Evolutionary conservation across 257 asterid genomes (phyloP).

Genomic region (Eucommia ulmoides): DNA sequence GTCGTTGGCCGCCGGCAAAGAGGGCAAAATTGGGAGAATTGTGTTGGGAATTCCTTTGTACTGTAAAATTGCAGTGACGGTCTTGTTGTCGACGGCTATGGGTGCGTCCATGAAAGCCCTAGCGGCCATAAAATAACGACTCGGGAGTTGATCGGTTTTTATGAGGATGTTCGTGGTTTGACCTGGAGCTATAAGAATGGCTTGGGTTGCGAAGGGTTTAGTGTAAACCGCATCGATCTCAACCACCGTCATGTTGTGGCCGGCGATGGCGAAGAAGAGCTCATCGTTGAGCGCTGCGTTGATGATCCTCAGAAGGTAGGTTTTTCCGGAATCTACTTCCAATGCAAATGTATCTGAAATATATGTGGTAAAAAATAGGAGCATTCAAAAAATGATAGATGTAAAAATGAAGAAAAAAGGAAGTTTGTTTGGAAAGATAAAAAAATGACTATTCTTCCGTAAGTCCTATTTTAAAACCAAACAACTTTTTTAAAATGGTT

Average conservation of each 20-base stretch:
- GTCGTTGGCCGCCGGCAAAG: constrained; percentile 35
- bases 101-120: background rate
- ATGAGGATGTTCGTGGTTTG: constrained; percentile 48
- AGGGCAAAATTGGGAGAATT: background rate
- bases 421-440: no score
- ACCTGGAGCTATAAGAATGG: constrained; percentile 40
- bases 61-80: background rate
- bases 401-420: no score
- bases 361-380: no score
- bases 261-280: constrained; percentile 46
- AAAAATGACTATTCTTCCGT: no score
- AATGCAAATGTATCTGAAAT: background rate
- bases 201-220: constrained; percentile 33
- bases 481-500: no score
- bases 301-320: constrained; percentile 50
- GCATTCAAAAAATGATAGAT: no score
- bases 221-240: constrained; percentile 44
- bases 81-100: background rate
- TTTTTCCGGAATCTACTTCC: constrained; percentile 40
- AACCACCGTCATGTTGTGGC: constrained; percentile 33
- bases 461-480: no score
- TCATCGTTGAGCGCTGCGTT: constrained; percentile 58
- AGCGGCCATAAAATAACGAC: background rate
- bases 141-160: constrained; percentile 18
- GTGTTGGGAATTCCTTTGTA: background rate